Base-by-base conservation (phyloP, 2,329 filamentous ascomycete genomes). In the Scytalidium lignicola region DNA sequence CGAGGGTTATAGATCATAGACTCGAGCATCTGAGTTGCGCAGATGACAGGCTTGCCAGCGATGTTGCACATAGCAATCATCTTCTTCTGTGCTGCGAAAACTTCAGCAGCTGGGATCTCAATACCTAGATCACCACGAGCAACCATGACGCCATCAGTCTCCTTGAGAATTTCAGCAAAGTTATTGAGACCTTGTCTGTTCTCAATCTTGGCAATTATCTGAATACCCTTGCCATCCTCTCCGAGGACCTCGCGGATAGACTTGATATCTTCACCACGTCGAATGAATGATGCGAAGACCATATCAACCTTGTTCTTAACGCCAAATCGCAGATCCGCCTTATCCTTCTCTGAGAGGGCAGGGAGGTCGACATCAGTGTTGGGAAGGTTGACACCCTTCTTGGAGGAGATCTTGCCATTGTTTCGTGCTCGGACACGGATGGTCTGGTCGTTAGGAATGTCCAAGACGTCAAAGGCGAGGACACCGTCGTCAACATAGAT, bases 31-130 rank as follows among this genome's bases (percentile, higher is more conserved):
- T 99, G 93, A 39, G 93, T 99, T 52, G 93, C 93, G 74, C 92
- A 97, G 70, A 99, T 96, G 70, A 92, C 91, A 60, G 93, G 93
- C 82, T 99, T 99, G 73, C 93, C 93, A 61, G 90, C 91, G 67
- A 96, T 85, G 80, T 99, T 99, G 84, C 93, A 99, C 85, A 97
- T 97, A 74, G 93, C 91, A 73, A 99, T 99, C 82, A 99, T 91
- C 89, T 99, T 99, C 87, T 99, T 99, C 80, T 99, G 93, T 50
- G 93, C 93, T 61, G 95, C 90, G 74, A 99, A 99, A 59, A 99
- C 93, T 80, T 99, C 93, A 57, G 92, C 90, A 54, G 93, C 92
- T 44, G 93, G 92, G 63, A 99, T 99, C 76, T 99, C 93, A 64
- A 99, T 99, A 78, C 93, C 93, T 58, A 96, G 77, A 68, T 97